Percentiles rank a stretch among this genome's conserved stretches.
Conservation (phyloP, 805 yeast genomes). For the Saccharomycopsis fodiens region DNA sequence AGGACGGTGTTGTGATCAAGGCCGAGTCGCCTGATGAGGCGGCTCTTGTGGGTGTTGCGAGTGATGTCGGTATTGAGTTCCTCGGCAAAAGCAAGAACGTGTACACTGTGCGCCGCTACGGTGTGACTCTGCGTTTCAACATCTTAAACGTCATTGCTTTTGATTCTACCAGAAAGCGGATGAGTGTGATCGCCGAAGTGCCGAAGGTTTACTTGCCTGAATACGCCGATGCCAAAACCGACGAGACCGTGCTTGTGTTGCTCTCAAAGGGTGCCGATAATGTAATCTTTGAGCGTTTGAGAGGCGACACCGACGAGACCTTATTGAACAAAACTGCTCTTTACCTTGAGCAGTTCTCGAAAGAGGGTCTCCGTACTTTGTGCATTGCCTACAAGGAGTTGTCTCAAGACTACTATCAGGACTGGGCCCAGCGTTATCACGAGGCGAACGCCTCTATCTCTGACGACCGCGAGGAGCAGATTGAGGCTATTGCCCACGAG, state of each 20-base stretch:
- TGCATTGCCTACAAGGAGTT: conserved; percentile 57
- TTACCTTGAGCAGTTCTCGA: conserved; percentile 62
- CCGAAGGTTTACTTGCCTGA: conserved; percentile 26
- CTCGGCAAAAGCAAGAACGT: conserved; percentile 44
- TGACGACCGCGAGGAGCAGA: conserved; percentile 48
- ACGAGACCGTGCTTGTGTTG: conserved; percentile 38
- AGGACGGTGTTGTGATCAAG: conserved; percentile 43
- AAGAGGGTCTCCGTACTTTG: conserved; percentile 71
- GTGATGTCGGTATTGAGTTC: conserved; percentile 64
- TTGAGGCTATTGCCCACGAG: conserved; percentile 48
- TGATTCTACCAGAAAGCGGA: conserved; percentile 66
- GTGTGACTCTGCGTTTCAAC: conserved; percentile 37
- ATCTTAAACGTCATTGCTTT: conserved; percentile 54
- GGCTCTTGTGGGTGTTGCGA: conserved; percentile 69
- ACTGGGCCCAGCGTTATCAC: conserved; percentile 50
- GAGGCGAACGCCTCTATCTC: conserved; percentile 50
- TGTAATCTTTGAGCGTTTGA: conserved; percentile 47
- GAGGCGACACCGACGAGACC: conserved; percentile 32
- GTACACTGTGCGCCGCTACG: conserved; percentile 37
- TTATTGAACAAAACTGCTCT: conserved; percentile 50
- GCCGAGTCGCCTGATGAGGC: conserved; percentile 85
- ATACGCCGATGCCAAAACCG: conserved; percentile 23
- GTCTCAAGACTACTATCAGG: conserved; percentile 35
- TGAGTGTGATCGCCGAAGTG: conserved; percentile 60
- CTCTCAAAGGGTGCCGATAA: conserved; percentile 73